Evolutionary conservation across 78 protist genomes (phyloP).

Genomic region (Pelomyxa schiedti): DNA sequence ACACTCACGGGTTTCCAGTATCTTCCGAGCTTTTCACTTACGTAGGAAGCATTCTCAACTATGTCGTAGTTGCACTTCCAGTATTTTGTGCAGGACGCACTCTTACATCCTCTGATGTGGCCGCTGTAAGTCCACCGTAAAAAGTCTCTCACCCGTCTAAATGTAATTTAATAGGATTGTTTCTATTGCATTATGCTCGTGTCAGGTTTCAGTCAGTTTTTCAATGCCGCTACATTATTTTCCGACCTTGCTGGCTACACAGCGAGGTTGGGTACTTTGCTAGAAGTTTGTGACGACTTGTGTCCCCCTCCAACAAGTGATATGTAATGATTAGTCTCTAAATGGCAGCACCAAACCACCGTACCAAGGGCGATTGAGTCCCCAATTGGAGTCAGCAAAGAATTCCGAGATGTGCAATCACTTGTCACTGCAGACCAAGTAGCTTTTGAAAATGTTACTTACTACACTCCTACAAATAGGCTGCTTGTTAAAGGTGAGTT

Average conservation of each 20-base stretch:
- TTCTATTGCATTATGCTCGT: constrained; percentile 45
- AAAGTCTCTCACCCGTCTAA: not conserved
- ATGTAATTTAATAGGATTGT: constrained; percentile 10
- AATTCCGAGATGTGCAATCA: not conserved
- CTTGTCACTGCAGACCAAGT: not conserved
- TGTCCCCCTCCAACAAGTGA: not conserved
- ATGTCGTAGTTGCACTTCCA: constrained; percentile 31
- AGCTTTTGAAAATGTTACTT: constrained; percentile 12
- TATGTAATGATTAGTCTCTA: not conserved
- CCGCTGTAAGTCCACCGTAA: constrained; percentile 11
- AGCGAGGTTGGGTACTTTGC: not conserved
- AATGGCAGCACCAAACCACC: not conserved
- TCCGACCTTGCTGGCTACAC: not conserved
- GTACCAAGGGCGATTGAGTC: not conserved
- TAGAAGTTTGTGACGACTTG: not conserved
- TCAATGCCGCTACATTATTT: constrained; percentile 27
- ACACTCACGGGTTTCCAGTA: too few relatives aligned
- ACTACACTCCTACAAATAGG: constrained; percentile 42
- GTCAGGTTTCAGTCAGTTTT: constrained; percentile 43
- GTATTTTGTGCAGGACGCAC: constrained; percentile 5
- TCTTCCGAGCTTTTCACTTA: constrained; percentile 31
- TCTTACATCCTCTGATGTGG: constrained; percentile 3
- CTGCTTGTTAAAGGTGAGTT: constrained; percentile 20
- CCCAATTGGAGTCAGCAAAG: not conserved
- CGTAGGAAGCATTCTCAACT: constrained; percentile 12